Conservation (phyloP, 257 asterid species). For the Solanum virginianum region DNA sequence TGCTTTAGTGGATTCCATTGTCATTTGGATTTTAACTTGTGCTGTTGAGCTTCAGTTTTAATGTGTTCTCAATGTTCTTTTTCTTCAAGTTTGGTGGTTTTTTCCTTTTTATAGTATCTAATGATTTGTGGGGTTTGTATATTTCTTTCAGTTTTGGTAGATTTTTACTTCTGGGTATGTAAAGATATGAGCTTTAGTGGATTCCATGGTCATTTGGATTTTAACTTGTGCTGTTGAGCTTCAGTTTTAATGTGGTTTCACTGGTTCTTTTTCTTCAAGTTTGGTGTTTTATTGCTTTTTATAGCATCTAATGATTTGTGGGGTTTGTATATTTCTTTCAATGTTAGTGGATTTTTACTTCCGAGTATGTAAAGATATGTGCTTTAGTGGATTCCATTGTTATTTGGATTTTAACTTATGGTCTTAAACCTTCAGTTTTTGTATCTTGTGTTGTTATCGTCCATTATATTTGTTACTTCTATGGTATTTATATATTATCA, state of each 20-base stretch:
- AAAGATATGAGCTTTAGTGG: background rate
- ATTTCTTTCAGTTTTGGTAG: background rate
- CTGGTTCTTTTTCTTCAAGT: background rate
- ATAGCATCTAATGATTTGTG: background rate
- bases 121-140: background rate
- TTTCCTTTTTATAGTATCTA: background rate
- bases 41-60: background rate
- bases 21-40: background rate
- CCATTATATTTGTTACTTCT: too few species aligned
- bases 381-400: background rate
- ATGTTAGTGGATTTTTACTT: background rate
- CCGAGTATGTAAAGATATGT: too few species aligned
- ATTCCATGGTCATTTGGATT: background rate
- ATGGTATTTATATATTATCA: too few species aligned
- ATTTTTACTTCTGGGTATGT: background rate
- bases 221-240: background rate
- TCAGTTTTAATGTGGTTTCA: background rate
- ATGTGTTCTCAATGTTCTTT: background rate
- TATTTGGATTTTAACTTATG: background rate
- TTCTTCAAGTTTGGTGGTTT: background rate
- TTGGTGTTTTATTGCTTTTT: background rate
- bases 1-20: background rate
- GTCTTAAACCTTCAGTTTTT: background rate
- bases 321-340: background rate
- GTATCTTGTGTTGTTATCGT: too few species aligned